A percentile compares a stretch with the other conserved stretches of the same genome.
Evolutionary conservation across 2,329 filamentous ascomycete species (phyloP).

Genomic region (Aspergillus melleus): DNA sequence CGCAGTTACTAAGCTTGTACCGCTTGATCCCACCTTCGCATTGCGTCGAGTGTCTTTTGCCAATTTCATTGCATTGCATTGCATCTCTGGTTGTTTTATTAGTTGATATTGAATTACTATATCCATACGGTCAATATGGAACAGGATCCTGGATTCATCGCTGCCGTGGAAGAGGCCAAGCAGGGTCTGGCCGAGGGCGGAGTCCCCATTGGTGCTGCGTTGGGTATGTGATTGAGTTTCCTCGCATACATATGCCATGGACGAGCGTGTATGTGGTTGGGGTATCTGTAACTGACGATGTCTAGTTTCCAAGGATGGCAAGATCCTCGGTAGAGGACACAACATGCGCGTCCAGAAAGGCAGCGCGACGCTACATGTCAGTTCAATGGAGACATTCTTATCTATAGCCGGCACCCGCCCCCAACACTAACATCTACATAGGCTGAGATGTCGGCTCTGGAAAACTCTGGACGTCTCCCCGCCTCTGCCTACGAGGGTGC

Average conservation of each 20-base stretch:
- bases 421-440: constrained; percentile 32
- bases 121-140: constrained; percentile 27
- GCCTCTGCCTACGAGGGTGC: constrained; percentile 67
- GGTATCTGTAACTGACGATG: not conserved
- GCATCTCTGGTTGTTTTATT: too few relatives aligned
- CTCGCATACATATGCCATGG: not conserved
- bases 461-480: constrained; percentile 70
- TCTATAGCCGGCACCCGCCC: not conserved
- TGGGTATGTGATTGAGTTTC: not conserved
- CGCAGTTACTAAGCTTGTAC: not conserved
- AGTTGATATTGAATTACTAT: too few relatives aligned
- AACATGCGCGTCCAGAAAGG: constrained; percentile 75
- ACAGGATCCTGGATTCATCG: constrained; percentile 55
- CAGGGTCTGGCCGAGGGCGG: constrained; percentile 58
- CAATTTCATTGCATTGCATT: not conserved
- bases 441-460: constrained; percentile 75
- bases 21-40: not conserved
- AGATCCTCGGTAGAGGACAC: constrained; percentile 69
- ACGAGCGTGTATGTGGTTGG: not conserved
- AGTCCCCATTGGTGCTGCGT: constrained; percentile 58
- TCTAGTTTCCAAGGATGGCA: constrained; percentile 68
- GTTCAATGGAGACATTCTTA: constrained; percentile 23
- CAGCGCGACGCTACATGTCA: constrained; percentile 70
- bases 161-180: constrained; percentile 59
- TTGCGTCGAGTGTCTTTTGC: not conserved